phyloP scores from a whole-genome alignment of 306 rosid genomes.

The Trichosanthes truncata region DNA sequence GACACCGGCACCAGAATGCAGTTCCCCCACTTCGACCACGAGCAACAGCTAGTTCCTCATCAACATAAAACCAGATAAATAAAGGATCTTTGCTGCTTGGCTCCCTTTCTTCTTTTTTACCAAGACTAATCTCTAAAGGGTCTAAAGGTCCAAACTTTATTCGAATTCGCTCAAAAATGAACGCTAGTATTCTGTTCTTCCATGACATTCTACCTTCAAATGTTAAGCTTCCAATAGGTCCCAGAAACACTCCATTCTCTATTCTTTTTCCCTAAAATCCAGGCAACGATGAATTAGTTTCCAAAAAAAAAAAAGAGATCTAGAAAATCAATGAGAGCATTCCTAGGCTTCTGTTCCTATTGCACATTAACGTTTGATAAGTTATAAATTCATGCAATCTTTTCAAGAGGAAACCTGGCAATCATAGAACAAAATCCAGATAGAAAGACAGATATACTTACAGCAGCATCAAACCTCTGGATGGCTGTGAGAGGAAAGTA shows the following conservation, averaged over 20 bases:
- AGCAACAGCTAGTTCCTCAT: constrained; percentile 93
- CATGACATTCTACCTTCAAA: constrained; percentile 85
- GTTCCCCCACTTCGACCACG: constrained; percentile 89
- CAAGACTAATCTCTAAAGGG: constrained; percentile 66
- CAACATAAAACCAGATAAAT: constrained; percentile 86
- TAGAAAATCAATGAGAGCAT: background rate
- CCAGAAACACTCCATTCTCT: constrained; percentile 82
- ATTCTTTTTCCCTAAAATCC: constrained; percentile 74
- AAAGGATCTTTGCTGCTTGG: constrained; percentile 75
- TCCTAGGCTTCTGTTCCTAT: background rate
- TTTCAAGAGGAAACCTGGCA: background rate
- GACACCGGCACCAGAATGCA: constrained; percentile 88
- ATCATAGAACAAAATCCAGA: constrained; percentile 1
- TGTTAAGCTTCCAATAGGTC: constrained; percentile 76
- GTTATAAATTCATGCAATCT: background rate
- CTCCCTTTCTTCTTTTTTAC: constrained; percentile 61
- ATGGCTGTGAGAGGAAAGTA: constrained; percentile 85
- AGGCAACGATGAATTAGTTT: constrained; percentile 17
- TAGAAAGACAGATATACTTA: constrained; percentile 32
- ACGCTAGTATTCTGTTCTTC: constrained; percentile 68
- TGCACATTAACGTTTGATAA: background rate
- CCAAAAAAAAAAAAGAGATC: background rate
- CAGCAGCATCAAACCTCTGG: constrained; percentile 90
- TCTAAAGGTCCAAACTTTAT: constrained; percentile 72
- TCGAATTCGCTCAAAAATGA: constrained; percentile 53